These are phyloP conservation scores for Lyophyllum shimeji DNA, from an alignment of 768 basidiomycete genomes.

Conservation along the genomic window DNA sequence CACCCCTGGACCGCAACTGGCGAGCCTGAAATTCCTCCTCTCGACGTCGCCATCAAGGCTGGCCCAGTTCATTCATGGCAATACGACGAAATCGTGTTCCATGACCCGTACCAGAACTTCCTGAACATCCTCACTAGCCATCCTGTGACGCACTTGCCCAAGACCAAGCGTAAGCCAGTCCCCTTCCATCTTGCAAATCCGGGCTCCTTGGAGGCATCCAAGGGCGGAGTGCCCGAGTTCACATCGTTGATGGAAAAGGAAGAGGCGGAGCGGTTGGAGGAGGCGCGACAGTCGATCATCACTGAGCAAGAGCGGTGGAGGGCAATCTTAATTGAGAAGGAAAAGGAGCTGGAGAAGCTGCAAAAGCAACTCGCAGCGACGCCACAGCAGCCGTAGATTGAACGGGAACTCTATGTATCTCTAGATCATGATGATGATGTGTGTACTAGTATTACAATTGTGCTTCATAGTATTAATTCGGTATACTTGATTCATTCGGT, in stretches of 20 bases:
- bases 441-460: slow-evolving; percentile 10
- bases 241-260: slow-evolving; percentile 82
- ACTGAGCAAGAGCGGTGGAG: slow-evolving; percentile 79
- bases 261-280: slow-evolving; percentile 78
- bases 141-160: slow-evolving; percentile 81
- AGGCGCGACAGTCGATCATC: slow-evolving; percentile 66
- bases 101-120: slow-evolving; percentile 88
- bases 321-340: slow-evolving; percentile 67
- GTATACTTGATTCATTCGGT: neutral
- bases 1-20: slow-evolving; percentile 78
- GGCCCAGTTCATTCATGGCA: slow-evolving; percentile 96
- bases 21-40: slow-evolving; percentile 66
- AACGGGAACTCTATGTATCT: neutral
- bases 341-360: slow-evolving; percentile 74
- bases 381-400: slow-evolving; percentile 4
- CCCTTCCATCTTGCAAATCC: slow-evolving; percentile 73
- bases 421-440: too few relatives aligned
- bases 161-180: slow-evolving; percentile 54
- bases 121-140: slow-evolving; percentile 78
- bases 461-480: neutral
- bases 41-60: slow-evolving; percentile 62
- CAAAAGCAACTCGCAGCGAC: slow-evolving; percentile 52
- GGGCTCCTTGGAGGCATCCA: slow-evolving; percentile 63
- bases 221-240: slow-evolving; percentile 80
- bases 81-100: slow-evolving; percentile 97